Conservation (phyloP, 805 yeast species). For the Monosporozyma aerobia region DNA sequence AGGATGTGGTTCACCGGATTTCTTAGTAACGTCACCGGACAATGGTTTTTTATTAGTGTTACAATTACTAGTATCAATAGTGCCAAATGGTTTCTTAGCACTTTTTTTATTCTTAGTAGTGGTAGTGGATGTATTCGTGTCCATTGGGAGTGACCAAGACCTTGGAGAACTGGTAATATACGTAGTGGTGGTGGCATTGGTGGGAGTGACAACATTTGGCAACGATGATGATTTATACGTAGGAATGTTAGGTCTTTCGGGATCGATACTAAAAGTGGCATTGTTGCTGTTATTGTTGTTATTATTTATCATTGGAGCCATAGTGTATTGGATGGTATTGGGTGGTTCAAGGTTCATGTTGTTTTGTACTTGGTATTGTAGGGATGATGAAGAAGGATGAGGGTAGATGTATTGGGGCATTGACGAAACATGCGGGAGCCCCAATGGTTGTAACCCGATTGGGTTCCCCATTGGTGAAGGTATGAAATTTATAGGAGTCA, state of each 20-base stretch:
- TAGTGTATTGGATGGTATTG: background rate
- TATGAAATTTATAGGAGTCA: background rate
- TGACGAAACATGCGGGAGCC: background rate
- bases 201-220: background rate
- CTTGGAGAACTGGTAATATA: background rate
- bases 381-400: background rate
- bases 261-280: background rate
- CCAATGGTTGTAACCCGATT: background rate
- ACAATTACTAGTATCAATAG: background rate
- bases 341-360: background rate
- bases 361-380: background rate
- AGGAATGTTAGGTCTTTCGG: background rate
- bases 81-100: background rate
- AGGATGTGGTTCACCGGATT: background rate
- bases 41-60: background rate
- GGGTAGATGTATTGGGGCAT: background rate
- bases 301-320: background rate
- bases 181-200: background rate
- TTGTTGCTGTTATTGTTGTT: background rate
- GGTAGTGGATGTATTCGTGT: background rate
- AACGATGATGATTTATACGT: background rate
- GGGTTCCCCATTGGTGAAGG: background rate
- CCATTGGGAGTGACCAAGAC: background rate
- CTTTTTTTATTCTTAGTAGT: background rate
- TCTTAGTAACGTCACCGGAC: background rate